Evolutionary conservation across 257 asterid species (phyloP).

Genomic region (Salvia miltiorrhiza): DNA sequence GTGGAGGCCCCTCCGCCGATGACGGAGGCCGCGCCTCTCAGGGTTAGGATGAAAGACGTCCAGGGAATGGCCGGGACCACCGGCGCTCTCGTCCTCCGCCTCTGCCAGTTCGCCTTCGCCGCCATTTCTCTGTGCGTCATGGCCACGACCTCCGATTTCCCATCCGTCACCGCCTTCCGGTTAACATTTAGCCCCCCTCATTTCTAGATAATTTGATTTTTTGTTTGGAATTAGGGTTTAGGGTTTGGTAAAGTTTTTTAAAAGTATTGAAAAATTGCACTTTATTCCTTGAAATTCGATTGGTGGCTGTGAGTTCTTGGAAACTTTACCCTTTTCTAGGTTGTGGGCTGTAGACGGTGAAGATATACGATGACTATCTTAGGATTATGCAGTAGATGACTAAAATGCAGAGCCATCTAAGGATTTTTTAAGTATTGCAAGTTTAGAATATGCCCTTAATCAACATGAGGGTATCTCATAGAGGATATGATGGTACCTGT

Average conservation of each 20-base stretch:
- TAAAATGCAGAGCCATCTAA: background rate
- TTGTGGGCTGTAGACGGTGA: background rate
- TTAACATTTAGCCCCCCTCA: slow-evolving; percentile 24
- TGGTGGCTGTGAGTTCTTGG: slow-evolving; percentile 5
- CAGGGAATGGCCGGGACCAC: slow-evolving; percentile 79
- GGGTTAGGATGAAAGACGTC: slow-evolving; percentile 65
- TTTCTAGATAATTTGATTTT: background rate
- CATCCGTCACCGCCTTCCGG: slow-evolving; percentile 87
- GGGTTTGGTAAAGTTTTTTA: slow-evolving; percentile 22
- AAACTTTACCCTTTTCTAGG: background rate
- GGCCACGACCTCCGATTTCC: slow-evolving; percentile 85
- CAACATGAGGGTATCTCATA: background rate
- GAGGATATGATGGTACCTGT: background rate
- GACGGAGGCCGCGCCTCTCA: slow-evolving; percentile 43
- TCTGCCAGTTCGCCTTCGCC: slow-evolving; percentile 67
- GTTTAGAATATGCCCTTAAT: background rate
- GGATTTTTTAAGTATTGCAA: background rate
- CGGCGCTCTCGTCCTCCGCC: slow-evolving; percentile 70
- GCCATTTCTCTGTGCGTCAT: slow-evolving; percentile 62
- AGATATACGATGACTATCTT: background rate
- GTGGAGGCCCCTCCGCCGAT: slow-evolving; percentile 51
- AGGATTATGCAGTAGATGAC: background rate
- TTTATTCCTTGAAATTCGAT: slow-evolving; percentile 12
- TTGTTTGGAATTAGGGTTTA: slow-evolving; percentile 20
- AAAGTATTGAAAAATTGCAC: background rate